These are phyloP conservation scores for Zalaria sp. DNA, from an alignment of 2,329 filamentous ascomycete species.

Conservation along the genomic window DNA sequence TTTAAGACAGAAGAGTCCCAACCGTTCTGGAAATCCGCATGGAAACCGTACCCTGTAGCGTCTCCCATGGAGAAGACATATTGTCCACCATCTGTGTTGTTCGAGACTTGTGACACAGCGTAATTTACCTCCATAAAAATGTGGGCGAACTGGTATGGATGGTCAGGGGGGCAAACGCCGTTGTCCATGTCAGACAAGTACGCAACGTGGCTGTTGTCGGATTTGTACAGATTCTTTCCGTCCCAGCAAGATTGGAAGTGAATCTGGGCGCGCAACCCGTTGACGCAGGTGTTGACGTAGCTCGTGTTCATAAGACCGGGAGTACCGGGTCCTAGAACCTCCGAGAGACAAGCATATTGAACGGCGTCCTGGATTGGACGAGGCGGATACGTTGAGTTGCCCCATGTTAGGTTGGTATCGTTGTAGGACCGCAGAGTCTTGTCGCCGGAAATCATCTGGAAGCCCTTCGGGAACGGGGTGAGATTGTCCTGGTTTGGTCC, in stretches of 20 bases:
- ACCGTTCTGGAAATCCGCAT: conserved; percentile 41
- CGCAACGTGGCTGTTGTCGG: conserved; percentile 27
- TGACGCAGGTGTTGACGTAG: conserved; percentile 11
- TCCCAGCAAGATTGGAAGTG: conserved; percentile 25
- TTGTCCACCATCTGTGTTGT: conserved; percentile 18
- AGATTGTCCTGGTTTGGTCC: conserved; percentile 9
- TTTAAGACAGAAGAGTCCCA: conserved; percentile 28
- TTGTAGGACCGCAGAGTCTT: conserved; percentile 17
- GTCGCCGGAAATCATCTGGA: conserved; percentile 17
- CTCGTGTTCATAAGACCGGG: conserved; percentile 17
- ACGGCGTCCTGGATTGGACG: conserved; percentile 19
- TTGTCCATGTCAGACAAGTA: conserved; percentile 25
- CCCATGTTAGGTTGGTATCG: conserved; percentile 17
- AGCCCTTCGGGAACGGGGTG: conserved; percentile 11
- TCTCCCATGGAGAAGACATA: conserved; percentile 36
- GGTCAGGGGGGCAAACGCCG: conserved; percentile 25
- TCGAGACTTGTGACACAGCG: conserved; percentile 17
- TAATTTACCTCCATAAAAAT: conserved; percentile 28
- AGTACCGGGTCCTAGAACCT: conserved; percentile 12
- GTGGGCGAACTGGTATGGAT: conserved; percentile 22
- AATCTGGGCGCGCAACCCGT: conserved; percentile 23
- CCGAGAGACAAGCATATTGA: conserved; percentile 14
- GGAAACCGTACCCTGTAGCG: conserved; percentile 37
- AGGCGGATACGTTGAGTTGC: conserved; percentile 17
- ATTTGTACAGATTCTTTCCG: conserved; percentile 20